A percentile compares a stretch with the other conserved stretches of the same genome.
These are phyloP conservation scores for Botryotinia narcissicola DNA, from an alignment of 2,329 filamentous ascomycete species.

Conservation along the genomic window DNA sequence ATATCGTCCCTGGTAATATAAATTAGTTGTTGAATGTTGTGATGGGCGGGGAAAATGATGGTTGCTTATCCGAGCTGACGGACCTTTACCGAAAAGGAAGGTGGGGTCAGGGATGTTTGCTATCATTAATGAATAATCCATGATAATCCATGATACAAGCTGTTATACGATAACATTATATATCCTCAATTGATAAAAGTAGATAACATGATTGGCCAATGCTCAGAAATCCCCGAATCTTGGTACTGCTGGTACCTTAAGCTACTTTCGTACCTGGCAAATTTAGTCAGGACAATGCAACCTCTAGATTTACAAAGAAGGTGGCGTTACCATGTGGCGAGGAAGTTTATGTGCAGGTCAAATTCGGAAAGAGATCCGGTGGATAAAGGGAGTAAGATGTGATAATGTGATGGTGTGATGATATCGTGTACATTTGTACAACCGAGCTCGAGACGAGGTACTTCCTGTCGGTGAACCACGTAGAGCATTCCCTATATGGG, in stretches of 20 bases:
- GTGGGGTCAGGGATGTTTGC: constrained; percentile 2
- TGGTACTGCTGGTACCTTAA: background rate
- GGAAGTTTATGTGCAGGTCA: background rate
- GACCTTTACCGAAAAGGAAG: constrained; percentile 7
- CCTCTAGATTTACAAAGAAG: background rate
- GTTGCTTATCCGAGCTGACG: constrained; percentile 5
- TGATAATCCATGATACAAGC: background rate
- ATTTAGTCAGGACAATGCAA: background rate
- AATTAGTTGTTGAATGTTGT: background rate
- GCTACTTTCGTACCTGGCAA: constrained; percentile 5
- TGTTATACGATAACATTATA: background rate
- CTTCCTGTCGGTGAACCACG: background rate
- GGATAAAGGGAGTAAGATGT: background rate
- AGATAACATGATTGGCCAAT: background rate
- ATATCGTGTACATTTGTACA: background rate
- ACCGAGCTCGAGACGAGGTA: background rate
- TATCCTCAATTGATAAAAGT: constrained; percentile 2
- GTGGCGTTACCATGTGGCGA: constrained; percentile 1
- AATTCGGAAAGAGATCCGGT: background rate
- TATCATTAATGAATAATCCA: background rate
- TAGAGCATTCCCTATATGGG: background rate
- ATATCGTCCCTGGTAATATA: background rate
- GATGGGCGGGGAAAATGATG: background rate
- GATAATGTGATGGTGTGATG: background rate
- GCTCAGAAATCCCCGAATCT: background rate